These are phyloP conservation scores for Stephania cephalantha DNA, from an alignment of 164 flowering plant genomes.

Conservation along the genomic window DNA sequence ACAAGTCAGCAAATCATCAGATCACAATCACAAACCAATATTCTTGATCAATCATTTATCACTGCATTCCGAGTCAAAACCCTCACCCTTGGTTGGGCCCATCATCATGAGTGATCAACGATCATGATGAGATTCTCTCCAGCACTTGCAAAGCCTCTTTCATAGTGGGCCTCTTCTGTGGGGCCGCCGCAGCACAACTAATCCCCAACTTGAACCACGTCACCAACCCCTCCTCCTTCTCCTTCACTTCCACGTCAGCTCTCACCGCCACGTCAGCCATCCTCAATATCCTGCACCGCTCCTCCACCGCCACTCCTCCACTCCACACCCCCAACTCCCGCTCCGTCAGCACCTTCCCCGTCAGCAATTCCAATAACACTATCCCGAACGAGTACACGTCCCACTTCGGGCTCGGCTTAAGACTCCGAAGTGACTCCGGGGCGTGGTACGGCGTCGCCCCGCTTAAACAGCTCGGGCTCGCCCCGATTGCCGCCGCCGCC, in stretches of 20 bases:
- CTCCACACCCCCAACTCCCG: constrained; percentile 52
- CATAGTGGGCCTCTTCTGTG: constrained; percentile 84
- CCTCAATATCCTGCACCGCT: constrained; percentile 44
- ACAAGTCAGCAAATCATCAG: too few species aligned
- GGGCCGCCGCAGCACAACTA: constrained; percentile 50
- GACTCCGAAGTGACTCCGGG: constrained; percentile 75
- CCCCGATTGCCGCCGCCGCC: constrained; percentile 19
- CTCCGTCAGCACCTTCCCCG: constrained; percentile 50
- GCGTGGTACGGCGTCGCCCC: constrained; percentile 68
- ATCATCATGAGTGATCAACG: too few species aligned
- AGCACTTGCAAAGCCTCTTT: constrained; percentile 75
- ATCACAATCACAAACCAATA: neutral
- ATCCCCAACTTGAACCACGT: constrained; percentile 61
- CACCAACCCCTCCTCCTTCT: constrained; percentile 69
- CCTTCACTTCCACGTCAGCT: constrained; percentile 75
- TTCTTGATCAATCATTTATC: too few species aligned
- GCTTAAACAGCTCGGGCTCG: constrained; percentile 35
- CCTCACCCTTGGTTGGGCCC: too few species aligned
- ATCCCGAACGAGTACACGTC: constrained; percentile 89
- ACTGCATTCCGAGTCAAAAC: too few species aligned
- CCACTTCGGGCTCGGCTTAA: constrained; percentile 84
- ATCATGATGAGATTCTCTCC: constrained; percentile 49
- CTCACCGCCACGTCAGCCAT: constrained; percentile 74
- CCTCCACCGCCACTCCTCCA: constrained; percentile 45
- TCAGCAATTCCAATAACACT: constrained; percentile 67